These are phyloP conservation scores for Phanerodontia chrysosporium DNA, from an alignment of 768 basidiomycete species.

Conservation along the genomic window DNA sequence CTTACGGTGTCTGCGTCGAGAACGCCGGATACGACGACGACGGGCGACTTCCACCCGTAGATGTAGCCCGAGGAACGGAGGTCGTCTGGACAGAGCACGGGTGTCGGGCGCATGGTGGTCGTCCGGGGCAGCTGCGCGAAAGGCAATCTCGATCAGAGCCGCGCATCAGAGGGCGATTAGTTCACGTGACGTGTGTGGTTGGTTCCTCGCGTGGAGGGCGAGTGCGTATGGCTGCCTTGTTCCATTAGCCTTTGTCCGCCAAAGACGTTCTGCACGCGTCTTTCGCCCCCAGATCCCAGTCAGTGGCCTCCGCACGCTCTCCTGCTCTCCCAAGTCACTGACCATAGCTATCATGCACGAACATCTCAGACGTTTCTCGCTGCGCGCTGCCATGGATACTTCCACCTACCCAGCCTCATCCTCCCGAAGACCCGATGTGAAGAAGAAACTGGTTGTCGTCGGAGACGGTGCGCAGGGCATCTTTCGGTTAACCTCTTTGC, in stretches of 20 bases:
- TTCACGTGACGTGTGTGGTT: conserved; percentile 1
- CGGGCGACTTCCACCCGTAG: conserved; percentile 54
- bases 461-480: conserved; percentile 65
- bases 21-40: conserved; percentile 51
- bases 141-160: background rate
- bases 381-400: conserved; percentile 10
- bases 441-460: conserved; percentile 85
- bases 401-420: conserved; percentile 11
- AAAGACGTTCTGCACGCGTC: background rate
- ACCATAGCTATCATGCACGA: background rate
- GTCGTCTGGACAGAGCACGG: conserved; percentile 51
- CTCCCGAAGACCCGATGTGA: conserved; percentile 65
- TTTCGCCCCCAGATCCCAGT: background rate
- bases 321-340: background rate
- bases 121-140: background rate
- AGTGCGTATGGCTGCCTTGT: background rate
- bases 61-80: conserved; percentile 39
- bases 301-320: background rate
- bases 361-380: background rate
- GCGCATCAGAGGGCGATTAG: background rate
- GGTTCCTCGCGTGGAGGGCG: conserved; percentile 2
- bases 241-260: background rate
- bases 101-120: background rate
- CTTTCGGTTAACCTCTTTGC: background rate
- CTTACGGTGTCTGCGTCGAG: conserved; percentile 33